Evolutionary conservation across 129 eudicot genomes (phyloP).

Genomic region (Helichrysum umbraculigerum): DNA sequence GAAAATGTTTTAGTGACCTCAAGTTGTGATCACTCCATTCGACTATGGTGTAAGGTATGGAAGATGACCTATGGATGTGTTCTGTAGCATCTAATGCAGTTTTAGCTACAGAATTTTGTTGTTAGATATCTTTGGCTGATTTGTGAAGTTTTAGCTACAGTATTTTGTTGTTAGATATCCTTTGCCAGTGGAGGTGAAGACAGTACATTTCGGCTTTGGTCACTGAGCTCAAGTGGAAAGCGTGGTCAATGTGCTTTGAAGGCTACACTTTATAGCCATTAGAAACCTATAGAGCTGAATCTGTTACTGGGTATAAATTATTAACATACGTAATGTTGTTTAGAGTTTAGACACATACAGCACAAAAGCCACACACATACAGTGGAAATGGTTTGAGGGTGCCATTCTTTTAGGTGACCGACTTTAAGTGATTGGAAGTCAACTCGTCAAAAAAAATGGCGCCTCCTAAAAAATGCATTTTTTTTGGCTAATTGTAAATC

Average conservation of each 20-base stretch:
- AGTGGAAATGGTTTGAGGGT: too few species aligned
- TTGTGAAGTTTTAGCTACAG: slow-evolving; percentile 31
- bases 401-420: too few species aligned
- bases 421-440: too few species aligned
- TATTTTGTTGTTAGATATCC: too few species aligned
- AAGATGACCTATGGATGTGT: background rate
- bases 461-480: too few species aligned
- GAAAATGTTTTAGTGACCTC: slow-evolving; percentile 72
- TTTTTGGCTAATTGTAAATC: too few species aligned
- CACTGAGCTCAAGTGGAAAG: slow-evolving; percentile 62
- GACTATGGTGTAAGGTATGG: slow-evolving; percentile 87
- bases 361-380: too few species aligned
- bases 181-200: slow-evolving; percentile 95
- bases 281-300: slow-evolving; percentile 59
- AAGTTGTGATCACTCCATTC: slow-evolving; percentile 77
- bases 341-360: too few species aligned
- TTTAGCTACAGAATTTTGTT: background rate
- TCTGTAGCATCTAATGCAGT: slow-evolving; percentile 3
- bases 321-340: too few species aligned
- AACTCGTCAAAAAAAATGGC: too few species aligned
- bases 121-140: background rate
- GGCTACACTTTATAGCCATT: slow-evolving; percentile 83
- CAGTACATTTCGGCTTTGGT: slow-evolving; percentile 89
- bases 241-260: slow-evolving; percentile 72
- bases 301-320: slow-evolving; percentile 79